Percentiles rank a stretch among this genome's conserved stretches.
phyloP scores from a whole-genome alignment of 2,329 filamentous ascomycete species.

The Colletotrichum trifolii region DNA sequence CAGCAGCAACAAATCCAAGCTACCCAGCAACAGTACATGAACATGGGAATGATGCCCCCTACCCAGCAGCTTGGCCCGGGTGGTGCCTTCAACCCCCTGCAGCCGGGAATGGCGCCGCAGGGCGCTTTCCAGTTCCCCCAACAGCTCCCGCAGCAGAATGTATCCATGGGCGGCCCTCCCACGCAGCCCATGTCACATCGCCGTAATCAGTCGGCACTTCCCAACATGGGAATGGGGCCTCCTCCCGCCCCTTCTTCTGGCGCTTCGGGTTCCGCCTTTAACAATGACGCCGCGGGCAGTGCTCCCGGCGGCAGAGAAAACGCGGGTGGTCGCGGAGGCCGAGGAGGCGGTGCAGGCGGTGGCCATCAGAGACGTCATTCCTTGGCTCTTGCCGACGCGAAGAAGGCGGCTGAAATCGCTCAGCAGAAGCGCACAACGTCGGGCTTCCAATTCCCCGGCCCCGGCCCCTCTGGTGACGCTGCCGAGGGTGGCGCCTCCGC shows the following conservation, averaged over 20 bases:
- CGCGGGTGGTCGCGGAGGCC: slow-evolving; percentile 74
- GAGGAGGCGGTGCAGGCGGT: slow-evolving; percentile 74
- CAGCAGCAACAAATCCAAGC: slow-evolving; percentile 98
- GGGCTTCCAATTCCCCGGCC: slow-evolving; percentile 92
- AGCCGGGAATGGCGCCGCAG: slow-evolving; percentile 82
- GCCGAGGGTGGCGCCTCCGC: slow-evolving; percentile 58
- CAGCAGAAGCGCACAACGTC: slow-evolving; percentile 96
- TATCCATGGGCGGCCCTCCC: slow-evolving; percentile 76
- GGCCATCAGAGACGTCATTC: slow-evolving; percentile 96
- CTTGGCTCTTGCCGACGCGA: slow-evolving; percentile 91
- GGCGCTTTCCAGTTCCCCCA: slow-evolving; percentile 90
- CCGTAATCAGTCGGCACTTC: slow-evolving; percentile 96
- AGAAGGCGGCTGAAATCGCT: slow-evolving; percentile 95
- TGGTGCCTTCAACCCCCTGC: slow-evolving; percentile 79
- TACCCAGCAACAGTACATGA: slow-evolving; percentile 96
- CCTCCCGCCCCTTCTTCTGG: slow-evolving; percentile 93
- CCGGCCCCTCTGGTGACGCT: slow-evolving; percentile 72
- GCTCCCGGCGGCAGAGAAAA: slow-evolving; percentile 74
- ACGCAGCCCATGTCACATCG: slow-evolving; percentile 88
- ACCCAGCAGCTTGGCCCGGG: slow-evolving; percentile 80
- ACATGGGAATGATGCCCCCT: slow-evolving; percentile 93
- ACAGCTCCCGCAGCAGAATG: slow-evolving; percentile 78
- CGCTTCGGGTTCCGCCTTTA: slow-evolving; percentile 81
- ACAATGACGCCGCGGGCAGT: slow-evolving; percentile 77
- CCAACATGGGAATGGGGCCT: slow-evolving; percentile 89